phyloP scores from a whole-genome alignment of 2,329 filamentous ascomycete genomes.

The Chaetothyriales sp. region DNA sequence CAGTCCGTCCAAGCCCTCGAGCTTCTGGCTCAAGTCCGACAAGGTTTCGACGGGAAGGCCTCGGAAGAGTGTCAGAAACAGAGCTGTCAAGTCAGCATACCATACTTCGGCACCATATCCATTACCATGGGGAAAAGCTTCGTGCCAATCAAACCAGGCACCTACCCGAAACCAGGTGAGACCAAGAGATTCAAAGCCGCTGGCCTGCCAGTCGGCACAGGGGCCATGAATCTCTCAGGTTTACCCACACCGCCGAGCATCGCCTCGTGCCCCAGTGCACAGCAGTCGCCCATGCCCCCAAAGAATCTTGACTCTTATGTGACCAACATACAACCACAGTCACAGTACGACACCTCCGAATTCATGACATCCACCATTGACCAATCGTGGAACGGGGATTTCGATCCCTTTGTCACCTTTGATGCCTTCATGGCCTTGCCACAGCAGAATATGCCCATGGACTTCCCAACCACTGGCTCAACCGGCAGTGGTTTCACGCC shows the following conservation, averaged over 20 bases:
- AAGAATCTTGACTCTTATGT: slow-evolving; percentile 1
- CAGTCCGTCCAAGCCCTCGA: slow-evolving; percentile 31
- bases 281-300: slow-evolving; percentile 13
- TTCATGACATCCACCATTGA: slow-evolving; percentile 10
- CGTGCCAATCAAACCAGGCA: slow-evolving; percentile 14
- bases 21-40: slow-evolving; percentile 22
- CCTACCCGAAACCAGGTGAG: slow-evolving; percentile 5
- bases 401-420: slow-evolving; percentile 18
- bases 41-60: slow-evolving; percentile 13
- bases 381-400: slow-evolving; percentile 9
- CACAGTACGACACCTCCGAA: slow-evolving; percentile 8
- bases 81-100: slow-evolving; percentile 30
- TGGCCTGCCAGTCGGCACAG: not conserved
- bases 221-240: slow-evolving; percentile 5
- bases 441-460: slow-evolving; percentile 3
- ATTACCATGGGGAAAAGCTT: slow-evolving; percentile 25
- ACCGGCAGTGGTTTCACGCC: slow-evolving; percentile 8
- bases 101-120: slow-evolving; percentile 34
- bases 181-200: not conserved
- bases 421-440: slow-evolving; percentile 19
- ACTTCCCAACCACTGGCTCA: slow-evolving; percentile 8
- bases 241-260: slow-evolving; percentile 17
- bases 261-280: slow-evolving; percentile 7
- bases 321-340: slow-evolving; percentile 4
- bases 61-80: slow-evolving; percentile 3